Conservation (phyloP, 768 basidiomycete genomes). For the Tricholoma hemisulphureum region DNA sequence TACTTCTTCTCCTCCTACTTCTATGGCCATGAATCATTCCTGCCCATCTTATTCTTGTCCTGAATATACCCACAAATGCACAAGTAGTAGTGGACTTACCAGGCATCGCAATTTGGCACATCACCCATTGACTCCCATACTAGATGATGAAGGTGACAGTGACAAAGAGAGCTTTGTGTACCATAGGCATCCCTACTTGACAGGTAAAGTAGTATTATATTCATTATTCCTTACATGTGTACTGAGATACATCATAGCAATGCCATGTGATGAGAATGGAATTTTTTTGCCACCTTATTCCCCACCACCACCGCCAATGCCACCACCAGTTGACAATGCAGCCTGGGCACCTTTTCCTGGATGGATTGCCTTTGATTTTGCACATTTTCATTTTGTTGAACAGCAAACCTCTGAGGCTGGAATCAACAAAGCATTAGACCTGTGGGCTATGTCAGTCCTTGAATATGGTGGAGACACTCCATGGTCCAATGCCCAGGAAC, state of each 20-base stretch:
- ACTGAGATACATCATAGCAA: background rate
- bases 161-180: background rate
- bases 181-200: background rate
- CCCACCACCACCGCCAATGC: background rate
- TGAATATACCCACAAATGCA: background rate
- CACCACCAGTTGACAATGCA: background rate
- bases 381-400: background rate
- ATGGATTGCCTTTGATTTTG: background rate
- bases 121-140: background rate
- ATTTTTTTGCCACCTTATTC: background rate
- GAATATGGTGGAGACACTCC: no score
- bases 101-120: background rate
- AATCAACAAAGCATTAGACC: background rate
- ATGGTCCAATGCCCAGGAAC: background rate
- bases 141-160: background rate
- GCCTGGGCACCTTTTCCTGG: background rate
- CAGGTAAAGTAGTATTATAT: background rate
- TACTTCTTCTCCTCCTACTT: background rate
- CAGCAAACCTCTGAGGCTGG: background rate
- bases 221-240: background rate
- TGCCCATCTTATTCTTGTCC: background rate
- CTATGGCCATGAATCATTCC: background rate
- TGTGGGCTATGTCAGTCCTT: background rate
- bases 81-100: background rate
- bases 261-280: background rate